Percentiles rank a stretch among this genome's conserved stretches.
These are phyloP conservation scores for Calocybe indica DNA, from an alignment of 768 basidiomycete species.

Conservation along the genomic window DNA sequence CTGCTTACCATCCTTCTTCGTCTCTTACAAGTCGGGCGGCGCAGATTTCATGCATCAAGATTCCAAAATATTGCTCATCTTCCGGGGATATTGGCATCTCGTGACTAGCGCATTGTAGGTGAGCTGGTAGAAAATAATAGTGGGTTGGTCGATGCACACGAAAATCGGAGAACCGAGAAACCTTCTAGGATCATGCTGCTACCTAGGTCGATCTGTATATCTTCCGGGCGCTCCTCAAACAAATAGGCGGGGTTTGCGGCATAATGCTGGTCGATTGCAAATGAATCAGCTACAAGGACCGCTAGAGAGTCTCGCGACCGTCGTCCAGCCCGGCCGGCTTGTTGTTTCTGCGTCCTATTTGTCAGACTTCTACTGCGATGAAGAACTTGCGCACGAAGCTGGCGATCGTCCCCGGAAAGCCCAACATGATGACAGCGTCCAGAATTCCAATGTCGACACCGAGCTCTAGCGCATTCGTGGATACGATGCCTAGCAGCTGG, in stretches of 20 bases:
- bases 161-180: constrained; percentile 2
- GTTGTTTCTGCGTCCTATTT: constrained; percentile 57
- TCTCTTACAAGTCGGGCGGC: constrained; percentile 55
- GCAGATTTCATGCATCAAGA: constrained; percentile 52
- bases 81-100: constrained; percentile 75
- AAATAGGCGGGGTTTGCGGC: constrained; percentile 63
- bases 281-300: constrained; percentile 61
- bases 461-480: constrained; percentile 87
- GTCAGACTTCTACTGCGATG: background rate
- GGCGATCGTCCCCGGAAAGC: constrained; percentile 74
- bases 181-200: constrained; percentile 72
- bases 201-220: constrained; percentile 66
- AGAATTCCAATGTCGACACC: constrained; percentile 89
- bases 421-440: constrained; percentile 86
- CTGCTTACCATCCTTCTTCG: constrained; percentile 70
- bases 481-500: constrained; percentile 76
- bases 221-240: constrained; percentile 54
- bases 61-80: constrained; percentile 72
- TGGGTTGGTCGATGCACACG: background rate
- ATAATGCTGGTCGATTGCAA: constrained; percentile 74
- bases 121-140: constrained; percentile 31
- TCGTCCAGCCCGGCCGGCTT: constrained; percentile 84
- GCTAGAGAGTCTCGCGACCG: constrained; percentile 75
- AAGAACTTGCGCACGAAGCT: constrained; percentile 55
- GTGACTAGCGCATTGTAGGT: constrained; percentile 81